Evolutionary conservation across 495 filamentous ascomycete genomes (phyloP), one percentile per base, ranked within the genome.

Genomic region (Penicillium ochrochloron): DNA sequence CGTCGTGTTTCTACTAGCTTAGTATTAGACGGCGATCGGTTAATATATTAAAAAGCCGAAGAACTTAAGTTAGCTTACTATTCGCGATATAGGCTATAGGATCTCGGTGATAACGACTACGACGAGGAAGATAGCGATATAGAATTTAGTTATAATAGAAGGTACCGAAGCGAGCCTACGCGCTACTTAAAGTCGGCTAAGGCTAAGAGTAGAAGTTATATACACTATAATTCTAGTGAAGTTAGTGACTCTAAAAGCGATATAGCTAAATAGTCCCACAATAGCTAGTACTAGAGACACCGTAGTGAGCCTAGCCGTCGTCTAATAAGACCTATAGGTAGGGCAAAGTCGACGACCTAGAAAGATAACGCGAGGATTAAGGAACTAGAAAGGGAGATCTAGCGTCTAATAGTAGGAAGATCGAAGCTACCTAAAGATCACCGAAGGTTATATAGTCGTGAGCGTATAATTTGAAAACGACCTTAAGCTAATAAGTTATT

Each of bases 11-110:
- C 34, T 21, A 61, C 44, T 33, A 62, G 65, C 52, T 66, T 57
- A 3, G 11, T 48, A 9, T 44, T 68, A 17, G 62, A 73, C 34
- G 51, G 62, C 8, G 62, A 73, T 56, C 58, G 59, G 35, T 31
- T 70, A 54, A 66, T 73, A 35, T 73, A 66, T 61, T 54, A 69
- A 37, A 73, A 73, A 52, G 70, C 70, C 0, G 23, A 62, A 19
- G 67, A 73, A 23, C 53, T 66, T 2, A 61, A 73, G 56, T 21
- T 6, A 35, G 51, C 46, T 39, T 67, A 70, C 35, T 42, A 42
- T 5, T 0, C 56, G 31, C 59, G 41, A 31, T 12, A 62, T 55
- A 21, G 64, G 1, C 33, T 61, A 42, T 33, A 64, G 2, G 19
- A 61, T 51, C 17, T 59, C 25, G 42, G 6, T 5, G 33, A 56